Evolutionary conservation across 1,284 basidiomycete species (phyloP).

Genomic region (Peniophora sp.): DNA sequence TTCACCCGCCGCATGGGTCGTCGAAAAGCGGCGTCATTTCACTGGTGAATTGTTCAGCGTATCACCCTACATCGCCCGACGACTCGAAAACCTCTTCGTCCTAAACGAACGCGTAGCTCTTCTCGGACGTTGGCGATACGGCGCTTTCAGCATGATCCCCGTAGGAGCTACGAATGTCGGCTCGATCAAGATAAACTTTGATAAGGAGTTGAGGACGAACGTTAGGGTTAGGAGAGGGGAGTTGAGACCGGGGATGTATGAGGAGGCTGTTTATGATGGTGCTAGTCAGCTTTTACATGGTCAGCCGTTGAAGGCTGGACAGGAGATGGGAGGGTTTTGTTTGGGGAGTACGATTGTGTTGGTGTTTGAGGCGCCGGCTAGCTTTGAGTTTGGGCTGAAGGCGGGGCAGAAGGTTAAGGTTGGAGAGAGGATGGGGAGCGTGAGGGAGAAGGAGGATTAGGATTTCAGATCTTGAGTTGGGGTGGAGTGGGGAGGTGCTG

Average conservation of each 20-base stretch:
- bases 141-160: constrained; percentile 96
- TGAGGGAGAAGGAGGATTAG: constrained; percentile 18
- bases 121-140: constrained; percentile 92
- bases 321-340: constrained; percentile 97
- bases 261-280: constrained; percentile 83
- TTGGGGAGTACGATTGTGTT: constrained; percentile 95
- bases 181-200: constrained; percentile 95
- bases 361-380: constrained; percentile 89
- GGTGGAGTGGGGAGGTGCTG: too few relatives aligned
- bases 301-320: constrained; percentile 80
- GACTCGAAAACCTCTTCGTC: constrained; percentile 91
- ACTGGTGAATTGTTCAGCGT: constrained; percentile 96
- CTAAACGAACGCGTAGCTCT: constrained; percentile 96
- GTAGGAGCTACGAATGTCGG: constrained; percentile 99
- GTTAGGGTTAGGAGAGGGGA: constrained; percentile 58
- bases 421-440: constrained; percentile 68
- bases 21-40: constrained; percentile 93
- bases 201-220: constrained; percentile 83
- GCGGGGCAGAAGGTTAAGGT: constrained; percentile 86
- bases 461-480: too few relatives aligned
- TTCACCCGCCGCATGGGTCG: constrained; percentile 93
- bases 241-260: constrained; percentile 84
- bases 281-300: constrained; percentile 81
- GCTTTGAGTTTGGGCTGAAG: constrained; percentile 78
- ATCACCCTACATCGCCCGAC: constrained; percentile 91